A percentile compares a stretch with the other conserved stretches of the same genome.
Evolutionary conservation across 2,329 filamentous ascomycete species (phyloP).

Genomic region (Hypoxylon sp.): DNA sequence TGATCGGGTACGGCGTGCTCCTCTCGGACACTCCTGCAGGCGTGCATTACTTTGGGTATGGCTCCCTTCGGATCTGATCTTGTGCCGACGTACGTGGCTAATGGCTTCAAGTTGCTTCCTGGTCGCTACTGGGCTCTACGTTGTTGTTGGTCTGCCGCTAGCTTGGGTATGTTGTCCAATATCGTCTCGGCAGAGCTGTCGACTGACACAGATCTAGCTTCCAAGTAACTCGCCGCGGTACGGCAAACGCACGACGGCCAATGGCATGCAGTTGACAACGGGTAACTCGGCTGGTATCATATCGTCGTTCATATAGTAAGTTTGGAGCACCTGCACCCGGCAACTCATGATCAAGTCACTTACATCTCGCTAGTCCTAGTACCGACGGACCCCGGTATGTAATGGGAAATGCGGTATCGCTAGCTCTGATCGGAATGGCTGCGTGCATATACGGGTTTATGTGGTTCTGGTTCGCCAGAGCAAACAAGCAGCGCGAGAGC

Average conservation of each 20-base stretch:
- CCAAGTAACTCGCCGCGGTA: constrained; percentile 76
- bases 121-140: constrained; percentile 76
- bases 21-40: constrained; percentile 66
- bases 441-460: constrained; percentile 61
- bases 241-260: constrained; percentile 77
- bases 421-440: constrained; percentile 64
- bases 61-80: background rate
- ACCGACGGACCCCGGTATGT: constrained; percentile 64
- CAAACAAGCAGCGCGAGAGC: constrained; percentile 56
- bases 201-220: constrained; percentile 46
- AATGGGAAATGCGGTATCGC: constrained; percentile 67
- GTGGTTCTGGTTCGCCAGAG: constrained; percentile 59
- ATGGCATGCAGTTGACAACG: constrained; percentile 73
- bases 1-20: constrained; percentile 73
- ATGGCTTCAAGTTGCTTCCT: constrained; percentile 65
- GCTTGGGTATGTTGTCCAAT: constrained; percentile 55
- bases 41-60: constrained; percentile 72
- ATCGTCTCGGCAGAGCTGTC: background rate
- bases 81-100: background rate
- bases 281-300: constrained; percentile 77
- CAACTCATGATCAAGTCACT: background rate
- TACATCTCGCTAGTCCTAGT: constrained; percentile 48
- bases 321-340: background rate
- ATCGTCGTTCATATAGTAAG: constrained; percentile 70
- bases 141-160: constrained; percentile 63